Base-by-base conservation (phyloP, 495 filamentous ascomycete genomes). In the Penicillium simplicissimum region DNA sequence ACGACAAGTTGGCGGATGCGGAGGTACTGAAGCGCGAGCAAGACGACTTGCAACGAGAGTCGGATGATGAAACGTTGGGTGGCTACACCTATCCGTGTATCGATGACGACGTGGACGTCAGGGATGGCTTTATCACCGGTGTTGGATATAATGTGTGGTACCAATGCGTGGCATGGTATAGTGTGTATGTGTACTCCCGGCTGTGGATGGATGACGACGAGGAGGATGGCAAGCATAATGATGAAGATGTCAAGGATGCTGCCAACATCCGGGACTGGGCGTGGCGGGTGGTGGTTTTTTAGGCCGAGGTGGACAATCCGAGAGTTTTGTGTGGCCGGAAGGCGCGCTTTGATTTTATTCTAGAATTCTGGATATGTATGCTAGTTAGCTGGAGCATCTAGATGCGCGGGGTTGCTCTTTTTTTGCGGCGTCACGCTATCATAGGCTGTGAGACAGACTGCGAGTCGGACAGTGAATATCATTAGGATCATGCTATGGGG, bases 331-430 rank as follows among this genome's bases (percentile, higher is more conserved):
- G 51, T 15, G 59, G 59, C 33, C 38, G 59, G 33, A 55, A 31
- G 43, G 49, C 52, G 14, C 52, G 59, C 31, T 61, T 61, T 51
- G 34, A 57, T 57, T 57, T 43, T 34, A 56, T 61, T 52, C 28
- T 23, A 48, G 59, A 61, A 51, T 61, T 61, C 28, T 61, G 34
- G 59, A 57, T 57, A 57, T 52, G 59, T 61, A 61, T 17, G 42
- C 51, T 21, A 57, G 52, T 33, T 61, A 33, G 59, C 34, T 57
- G 59, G 59, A 56, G 15, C 34, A 61, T 56, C 38, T 61, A 37
- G 45, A 55, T 47, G 9, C 0, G 49, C 37, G 34, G 35, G 25
- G 8, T 19, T 59, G 34, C 57, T 51, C 57, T 51, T 31, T 52
- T 47, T 40, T 36, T 52, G 35, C 23, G 8, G 57, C 47, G 57